Evolutionary conservation across 257 asterid genomes (phyloP), one percentile per base, ranked within the genome.

Genomic region (Petunia secreta): DNA sequence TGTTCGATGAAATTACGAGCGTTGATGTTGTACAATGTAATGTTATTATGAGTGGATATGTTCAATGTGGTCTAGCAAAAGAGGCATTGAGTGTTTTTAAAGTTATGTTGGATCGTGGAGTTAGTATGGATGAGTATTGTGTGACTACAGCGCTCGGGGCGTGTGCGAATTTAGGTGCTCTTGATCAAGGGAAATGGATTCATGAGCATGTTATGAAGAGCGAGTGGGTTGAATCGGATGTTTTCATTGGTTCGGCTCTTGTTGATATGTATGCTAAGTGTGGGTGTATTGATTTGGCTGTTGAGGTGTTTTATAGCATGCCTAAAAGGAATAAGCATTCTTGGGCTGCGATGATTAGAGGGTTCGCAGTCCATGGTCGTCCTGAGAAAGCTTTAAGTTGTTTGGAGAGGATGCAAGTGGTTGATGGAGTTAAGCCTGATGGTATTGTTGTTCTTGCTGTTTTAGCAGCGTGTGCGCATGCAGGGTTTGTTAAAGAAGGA

Each of bases 231-330:
- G 36, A 65, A 6, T 74, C 83, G 38, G 97, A 94, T 84, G 81
- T 83, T 25, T 88, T 85, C 79, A 76, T 90, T 81, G 89, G 87
- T 68, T 93, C 92, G 48, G 87, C 91, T 37, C 93, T 95, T 74
- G 91, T 93, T 39, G 97, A 93, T 85, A 91, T 91, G 97, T 91
- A 95, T 60, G 91, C 97, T 15, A 93, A 93, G 89, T 93, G 98
- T 69, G 93, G 98, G 75, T 82, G 86, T 73, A 79, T 94, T 86
- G 86, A 87, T 64, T 82, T 78, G 80, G 95, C 97, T 8, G 88
- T 87, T 71, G 81, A 87, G 5, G 89, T 92, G n/a, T 94, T 94
- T 13, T 83, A 75, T 13, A 78, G 85, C 79, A 89, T 90, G 83
- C 83, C 85, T 13, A 85, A 15, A 54, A 71, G 86, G 79, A 83